phyloP scores from a whole-genome alignment of 1,284 basidiomycete genomes.

The Ceratobasidium sp. region DNA sequence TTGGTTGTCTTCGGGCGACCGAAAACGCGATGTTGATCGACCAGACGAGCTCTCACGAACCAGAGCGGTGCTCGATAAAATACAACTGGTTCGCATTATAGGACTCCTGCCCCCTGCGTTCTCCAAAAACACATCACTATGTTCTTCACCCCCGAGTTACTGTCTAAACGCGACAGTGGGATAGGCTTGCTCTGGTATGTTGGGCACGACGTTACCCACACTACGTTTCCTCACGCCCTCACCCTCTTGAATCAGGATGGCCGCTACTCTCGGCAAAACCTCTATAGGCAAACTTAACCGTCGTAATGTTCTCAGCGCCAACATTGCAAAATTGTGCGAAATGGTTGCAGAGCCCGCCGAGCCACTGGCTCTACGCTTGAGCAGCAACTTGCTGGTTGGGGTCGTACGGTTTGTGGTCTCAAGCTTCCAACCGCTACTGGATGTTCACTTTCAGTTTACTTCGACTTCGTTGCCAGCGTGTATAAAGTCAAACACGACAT shows the following conservation, averaged over 20 bases:
- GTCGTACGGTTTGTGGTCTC: slow-evolving; percentile 76
- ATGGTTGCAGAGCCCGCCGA: slow-evolving; percentile 84
- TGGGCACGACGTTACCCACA: neutral
- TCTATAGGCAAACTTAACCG: slow-evolving; percentile 83
- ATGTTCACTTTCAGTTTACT: slow-evolving; percentile 39
- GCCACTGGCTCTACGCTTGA: slow-evolving; percentile 83
- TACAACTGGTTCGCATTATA: neutral
- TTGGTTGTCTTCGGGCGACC: neutral
- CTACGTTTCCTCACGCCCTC: neutral
- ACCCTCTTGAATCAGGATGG: slow-evolving; percentile 67
- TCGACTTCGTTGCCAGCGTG: slow-evolving; percentile 60
- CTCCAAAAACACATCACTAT: slow-evolving; percentile 55
- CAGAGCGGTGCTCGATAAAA: neutral
- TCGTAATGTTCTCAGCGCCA: slow-evolving; percentile 79
- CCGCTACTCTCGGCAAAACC: slow-evolving; percentile 86
- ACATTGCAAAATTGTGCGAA: slow-evolving; percentile 80
- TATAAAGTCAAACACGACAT: slow-evolving; percentile 89
- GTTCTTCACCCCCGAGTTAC: slow-evolving; percentile 80
- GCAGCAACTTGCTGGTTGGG: slow-evolving; percentile 87
- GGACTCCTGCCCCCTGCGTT: neutral
- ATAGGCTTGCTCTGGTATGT: slow-evolving; percentile 79
- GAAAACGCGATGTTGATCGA: slow-evolving; percentile 11
- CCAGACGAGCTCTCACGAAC: neutral
- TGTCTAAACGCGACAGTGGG: slow-evolving; percentile 78
- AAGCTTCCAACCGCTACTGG: neutral